Base-by-base conservation (phyloP, 192 early-diverging fungal species). In the Backusella parvicylindrica region DNA sequence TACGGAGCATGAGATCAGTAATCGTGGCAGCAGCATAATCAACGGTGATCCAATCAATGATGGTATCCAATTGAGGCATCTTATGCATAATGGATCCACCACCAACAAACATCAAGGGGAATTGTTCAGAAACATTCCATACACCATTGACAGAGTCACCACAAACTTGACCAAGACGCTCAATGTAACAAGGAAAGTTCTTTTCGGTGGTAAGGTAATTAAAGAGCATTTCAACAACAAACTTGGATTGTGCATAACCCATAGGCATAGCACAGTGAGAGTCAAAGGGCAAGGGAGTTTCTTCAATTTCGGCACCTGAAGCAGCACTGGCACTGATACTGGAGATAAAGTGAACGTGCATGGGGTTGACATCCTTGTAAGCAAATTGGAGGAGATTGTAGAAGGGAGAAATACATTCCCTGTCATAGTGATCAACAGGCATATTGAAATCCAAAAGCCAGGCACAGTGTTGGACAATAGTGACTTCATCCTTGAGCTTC, bases 391-490 rank as follows among this genome's bases (percentile, higher is more conserved):
- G 68, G 13, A 82, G 23, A 32, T 73, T 68, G 23, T 78, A 74
- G 12, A 82, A 71, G 5, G 76, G 76, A n/a, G 33, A 11, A 23
- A 82, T 73, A 37, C 69, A 75, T 15, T 75, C 75, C 23, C 67
- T 70, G 7, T 77, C 80, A 72, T 66, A 82, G n/a, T 77, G 71
- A 33, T n/a, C 37, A 36, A 83, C 70, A 23, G 76, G 70, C 3
- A 78, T 69, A 15, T 81, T 77, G 64, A 83, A 83, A 18, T 81
- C 78, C 16, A 83, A 23, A 16, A 77, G 40, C 82, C 82, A 83
- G 1, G 79, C 82, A 31, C 64, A 70, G 30, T 78, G 76, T 7
- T 70, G 41, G 30, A 83, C 64, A 5, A 80, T 49, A 3, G 76
- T 83, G n/a, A 74, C 73, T 68, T 80, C 74, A 13, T 60, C 11